A percentile compares a stretch with the other conserved stretches of the same genome.
Conservation (phyloP, 176 grass and related monocot genomes). For the Oryza glaberrima region DNA sequence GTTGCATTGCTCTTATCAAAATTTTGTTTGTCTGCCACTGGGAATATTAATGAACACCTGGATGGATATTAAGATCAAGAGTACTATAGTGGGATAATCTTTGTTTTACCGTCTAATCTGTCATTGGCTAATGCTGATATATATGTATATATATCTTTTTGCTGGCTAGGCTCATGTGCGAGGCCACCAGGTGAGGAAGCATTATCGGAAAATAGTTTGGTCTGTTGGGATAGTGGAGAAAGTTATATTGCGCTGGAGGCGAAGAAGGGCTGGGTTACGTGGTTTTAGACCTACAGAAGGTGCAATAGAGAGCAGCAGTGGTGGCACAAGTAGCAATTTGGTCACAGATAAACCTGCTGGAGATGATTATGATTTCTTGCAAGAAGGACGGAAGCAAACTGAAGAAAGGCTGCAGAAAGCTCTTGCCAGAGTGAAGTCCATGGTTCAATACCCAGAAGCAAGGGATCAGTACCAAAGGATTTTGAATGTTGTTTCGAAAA, state of each 20-base stretch:
- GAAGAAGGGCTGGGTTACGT: slow-evolving; percentile 73
- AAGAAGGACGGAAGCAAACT: slow-evolving; percentile 66
- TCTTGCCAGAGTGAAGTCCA: slow-evolving; percentile 80
- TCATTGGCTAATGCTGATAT: not conserved
- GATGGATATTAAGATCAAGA: not conserved
- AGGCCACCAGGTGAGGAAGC: slow-evolving; percentile 75
- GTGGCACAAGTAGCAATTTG: slow-evolving; percentile 26
- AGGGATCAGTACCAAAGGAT: slow-evolving; percentile 80
- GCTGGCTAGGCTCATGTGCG: slow-evolving; percentile 74
- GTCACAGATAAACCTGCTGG: slow-evolving; percentile 17
- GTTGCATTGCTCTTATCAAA: not conserved
- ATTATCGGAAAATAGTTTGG: slow-evolving; percentile 79
- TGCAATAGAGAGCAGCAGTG: slow-evolving; percentile 32
- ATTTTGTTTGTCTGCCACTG: slow-evolving; percentile 1
- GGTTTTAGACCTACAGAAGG: slow-evolving; percentile 63
- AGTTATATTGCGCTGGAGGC: slow-evolving; percentile 76
- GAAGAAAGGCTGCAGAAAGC: slow-evolving; percentile 73
- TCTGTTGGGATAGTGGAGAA: slow-evolving; percentile 81
- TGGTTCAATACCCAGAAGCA: slow-evolving; percentile 74
- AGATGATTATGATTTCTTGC: slow-evolving; percentile 74
- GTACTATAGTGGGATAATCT: not conserved
- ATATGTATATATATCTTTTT: slow-evolving; percentile 14
- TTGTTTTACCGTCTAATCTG: not conserved
- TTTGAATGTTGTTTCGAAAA: slow-evolving; percentile 68
- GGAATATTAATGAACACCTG: slow-evolving; percentile 25